These are phyloP conservation scores for Xylaria sp. DNA, from an alignment of 2,329 filamentous ascomycete genomes.

Conservation along the genomic window DNA sequence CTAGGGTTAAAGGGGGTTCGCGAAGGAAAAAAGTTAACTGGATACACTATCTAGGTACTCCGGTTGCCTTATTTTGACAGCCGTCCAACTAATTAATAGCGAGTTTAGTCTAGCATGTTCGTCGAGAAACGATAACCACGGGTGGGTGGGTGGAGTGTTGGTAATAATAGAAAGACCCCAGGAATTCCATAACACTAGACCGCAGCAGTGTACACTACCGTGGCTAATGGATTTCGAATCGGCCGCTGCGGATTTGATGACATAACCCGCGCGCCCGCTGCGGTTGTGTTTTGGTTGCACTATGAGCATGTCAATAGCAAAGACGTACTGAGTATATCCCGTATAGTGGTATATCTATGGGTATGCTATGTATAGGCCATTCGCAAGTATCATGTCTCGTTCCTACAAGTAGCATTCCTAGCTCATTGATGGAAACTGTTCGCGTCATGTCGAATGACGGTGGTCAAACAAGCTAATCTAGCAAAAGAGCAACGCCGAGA, in stretches of 20 bases:
- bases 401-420: background rate
- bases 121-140: slow-evolving; percentile 10
- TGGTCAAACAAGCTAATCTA: background rate
- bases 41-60: slow-evolving; percentile 8
- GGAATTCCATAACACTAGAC: slow-evolving; percentile 18
- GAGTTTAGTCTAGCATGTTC: background rate
- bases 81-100: slow-evolving; percentile 17
- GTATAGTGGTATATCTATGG: too few relatives aligned
- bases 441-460: background rate
- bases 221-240: slow-evolving; percentile 16
- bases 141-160: slow-evolving; percentile 24
- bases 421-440: background rate
- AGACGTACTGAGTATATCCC: too few relatives aligned
- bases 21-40: slow-evolving; percentile 2
- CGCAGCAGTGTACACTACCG: background rate
- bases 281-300: slow-evolving; percentile 8
- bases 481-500: background rate
- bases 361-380: background rate
- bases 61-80: slow-evolving; percentile 18
- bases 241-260: slow-evolving; percentile 30
- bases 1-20: slow-evolving; percentile 1
- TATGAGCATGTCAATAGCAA: background rate
- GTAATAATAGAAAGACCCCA: slow-evolving; percentile 37
- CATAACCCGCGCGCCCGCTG: slow-evolving; percentile 12
- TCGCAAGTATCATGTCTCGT: background rate